Evolutionary conservation across 164 flowering plant species (phyloP).

Genomic region (Dillenia turbinata): DNA sequence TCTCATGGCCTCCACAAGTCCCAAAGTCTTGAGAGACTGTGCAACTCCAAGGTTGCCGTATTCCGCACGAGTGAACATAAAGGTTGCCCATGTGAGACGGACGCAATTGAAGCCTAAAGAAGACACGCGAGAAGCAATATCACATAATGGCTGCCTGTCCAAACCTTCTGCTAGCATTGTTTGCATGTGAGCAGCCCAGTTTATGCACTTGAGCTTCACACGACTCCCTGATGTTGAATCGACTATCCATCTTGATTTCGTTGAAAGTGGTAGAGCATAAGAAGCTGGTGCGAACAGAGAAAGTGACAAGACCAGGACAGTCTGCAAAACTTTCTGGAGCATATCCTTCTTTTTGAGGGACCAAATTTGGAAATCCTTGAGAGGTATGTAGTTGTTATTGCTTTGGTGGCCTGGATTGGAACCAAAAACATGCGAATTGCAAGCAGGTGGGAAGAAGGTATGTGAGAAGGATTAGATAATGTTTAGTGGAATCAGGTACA

Average conservation of each 20-base stretch:
- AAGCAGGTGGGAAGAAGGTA: no score
- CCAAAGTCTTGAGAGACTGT: constrained; percentile 12
- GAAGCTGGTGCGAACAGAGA: no score
- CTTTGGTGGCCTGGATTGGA: no score
- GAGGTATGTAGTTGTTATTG: no score
- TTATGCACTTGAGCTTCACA: constrained; percentile 25
- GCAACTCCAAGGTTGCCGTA: constrained; percentile 12
- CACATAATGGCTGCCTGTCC: constrained; percentile 13
- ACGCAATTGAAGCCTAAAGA: constrained; percentile 27
- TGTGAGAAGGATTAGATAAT: no score
- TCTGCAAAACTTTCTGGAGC: background rate
- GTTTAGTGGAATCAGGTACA: no score
- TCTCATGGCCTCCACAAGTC: constrained; percentile 4
- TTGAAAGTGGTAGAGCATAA: constrained; percentile 13
- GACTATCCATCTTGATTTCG: constrained; percentile 19
- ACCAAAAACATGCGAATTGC: no score
- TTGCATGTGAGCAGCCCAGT: constrained; percentile 22
- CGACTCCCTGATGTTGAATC: constrained; percentile 10
- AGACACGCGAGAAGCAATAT: background rate
- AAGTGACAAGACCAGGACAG: background rate
- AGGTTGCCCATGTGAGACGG: constrained; percentile 27
- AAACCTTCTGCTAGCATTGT: constrained; percentile 29
- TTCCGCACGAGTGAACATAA: constrained; percentile 16
- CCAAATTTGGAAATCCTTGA: no score
- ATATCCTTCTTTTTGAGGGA: no score